Conservation (phyloP, 345 rosid genomes). For the Reutealis trisperma region DNA sequence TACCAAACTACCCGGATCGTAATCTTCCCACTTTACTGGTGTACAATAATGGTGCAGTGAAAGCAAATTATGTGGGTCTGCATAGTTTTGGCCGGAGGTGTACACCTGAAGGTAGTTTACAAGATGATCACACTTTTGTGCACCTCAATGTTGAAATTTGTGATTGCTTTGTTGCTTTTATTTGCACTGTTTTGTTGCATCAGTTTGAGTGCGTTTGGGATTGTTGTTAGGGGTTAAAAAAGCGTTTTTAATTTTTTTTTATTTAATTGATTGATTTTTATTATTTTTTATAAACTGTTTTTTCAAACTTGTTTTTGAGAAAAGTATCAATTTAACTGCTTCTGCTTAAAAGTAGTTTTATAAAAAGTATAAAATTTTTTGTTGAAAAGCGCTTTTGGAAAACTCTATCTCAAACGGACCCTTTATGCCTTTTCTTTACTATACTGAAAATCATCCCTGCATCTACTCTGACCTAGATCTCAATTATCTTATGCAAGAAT, state of each 20-base stretch:
- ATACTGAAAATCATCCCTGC: background rate
- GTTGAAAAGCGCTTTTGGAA: too few relatives aligned
- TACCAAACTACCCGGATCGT: constrained; percentile 86
- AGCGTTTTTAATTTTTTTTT: too few relatives aligned
- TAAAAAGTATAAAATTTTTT: too few relatives aligned
- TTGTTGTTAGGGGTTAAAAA: too few relatives aligned
- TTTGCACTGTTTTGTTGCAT: background rate
- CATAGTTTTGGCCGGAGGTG: constrained; percentile 83
- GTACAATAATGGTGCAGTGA: constrained; percentile 82
- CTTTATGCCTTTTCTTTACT: background rate
- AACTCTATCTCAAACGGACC: too few relatives aligned
- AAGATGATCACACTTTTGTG: background rate
- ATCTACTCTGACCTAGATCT: background rate
- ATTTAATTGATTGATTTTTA: too few relatives aligned
- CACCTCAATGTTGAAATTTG: background rate
- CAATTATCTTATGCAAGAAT: background rate
- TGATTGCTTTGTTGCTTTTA: background rate
- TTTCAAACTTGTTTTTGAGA: too few relatives aligned
- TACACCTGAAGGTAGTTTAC: constrained; percentile 74
- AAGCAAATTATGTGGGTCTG: constrained; percentile 86
- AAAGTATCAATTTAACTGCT: too few relatives aligned
- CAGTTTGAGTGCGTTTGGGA: too few relatives aligned
- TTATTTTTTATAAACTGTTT: too few relatives aligned
- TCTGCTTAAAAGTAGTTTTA: too few relatives aligned
- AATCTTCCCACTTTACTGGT: constrained; percentile 91